A percentile compares a stretch with the other conserved stretches of the same genome.
Conservation (phyloP, 2,329 filamentous ascomycete species). For the Sclerotinia minor region DNA sequence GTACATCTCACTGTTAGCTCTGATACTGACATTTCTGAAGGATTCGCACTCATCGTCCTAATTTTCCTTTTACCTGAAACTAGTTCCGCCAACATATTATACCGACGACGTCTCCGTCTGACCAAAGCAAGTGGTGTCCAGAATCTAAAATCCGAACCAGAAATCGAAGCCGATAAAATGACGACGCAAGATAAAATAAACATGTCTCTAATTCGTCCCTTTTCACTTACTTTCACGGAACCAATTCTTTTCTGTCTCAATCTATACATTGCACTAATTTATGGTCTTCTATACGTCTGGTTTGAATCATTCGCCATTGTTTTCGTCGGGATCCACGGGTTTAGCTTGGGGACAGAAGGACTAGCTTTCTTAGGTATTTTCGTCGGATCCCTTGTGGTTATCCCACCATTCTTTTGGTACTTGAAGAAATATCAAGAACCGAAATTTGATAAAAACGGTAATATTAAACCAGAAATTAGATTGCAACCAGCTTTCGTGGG, state of each 20-base stretch:
- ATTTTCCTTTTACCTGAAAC: constrained; percentile 66
- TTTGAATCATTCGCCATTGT: constrained; percentile 64
- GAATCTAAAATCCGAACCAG: constrained; percentile 59
- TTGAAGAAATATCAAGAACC: constrained; percentile 51
- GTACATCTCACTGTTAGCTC: background rate
- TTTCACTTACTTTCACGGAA: constrained; percentile 59
- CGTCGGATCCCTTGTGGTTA: constrained; percentile 52
- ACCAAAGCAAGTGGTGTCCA: constrained; percentile 56
- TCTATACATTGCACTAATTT: constrained; percentile 61
- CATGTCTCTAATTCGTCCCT: constrained; percentile 59
- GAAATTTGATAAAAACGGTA: constrained; percentile 50
- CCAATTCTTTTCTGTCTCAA: constrained; percentile 63
- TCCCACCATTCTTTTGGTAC: constrained; percentile 51
- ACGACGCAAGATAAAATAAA: constrained; percentile 49
- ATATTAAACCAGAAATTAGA: constrained; percentile 53
- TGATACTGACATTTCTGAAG: background rate
- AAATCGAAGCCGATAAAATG: constrained; percentile 59
- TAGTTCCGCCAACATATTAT: constrained; percentile 56
- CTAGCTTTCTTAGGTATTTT: constrained; percentile 60
- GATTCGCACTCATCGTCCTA: constrained; percentile 56
- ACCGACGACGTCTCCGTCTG: constrained; percentile 58
- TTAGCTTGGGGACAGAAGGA: constrained; percentile 58
- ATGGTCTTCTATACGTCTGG: constrained; percentile 61
- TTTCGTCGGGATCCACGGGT: constrained; percentile 58
- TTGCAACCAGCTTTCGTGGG: constrained; percentile 56